Evolutionary conservation across 805 yeast genomes (phyloP), one percentile per base, ranked within the genome.

Genomic region (Metschnikowia peoriensis): DNA sequence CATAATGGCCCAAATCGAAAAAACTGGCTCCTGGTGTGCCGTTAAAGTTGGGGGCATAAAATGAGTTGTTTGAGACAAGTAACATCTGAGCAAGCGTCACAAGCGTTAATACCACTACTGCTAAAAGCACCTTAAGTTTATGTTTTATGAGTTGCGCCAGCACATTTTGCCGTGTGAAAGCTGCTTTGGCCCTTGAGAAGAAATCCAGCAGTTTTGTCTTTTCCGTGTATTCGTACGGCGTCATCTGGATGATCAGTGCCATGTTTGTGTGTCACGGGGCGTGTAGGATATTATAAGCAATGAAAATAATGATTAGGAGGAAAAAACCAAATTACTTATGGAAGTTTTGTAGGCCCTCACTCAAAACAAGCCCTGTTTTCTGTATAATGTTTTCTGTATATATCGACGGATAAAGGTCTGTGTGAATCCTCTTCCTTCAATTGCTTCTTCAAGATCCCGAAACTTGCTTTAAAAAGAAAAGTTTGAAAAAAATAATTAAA

Each of bases 1-100:
- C 76, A 60, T 82, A 84, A 55, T 86, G 79, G 16, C 75, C 77
- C 61, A 92, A 72, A 66, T 92, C 97, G 66, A 84, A 89, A 62
- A 80, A 88, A 59, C 80, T 84, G 10, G 89, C 89, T 41, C 60
- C 56, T 4, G 71, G 67, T 37, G 61, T 56, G 15, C 53, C 37
- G 32, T 49, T 29, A 54, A 75, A 71, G 52, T 68, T 60, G 12
- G 79, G 79, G 12, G 61, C 56, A 58, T 75, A 72, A 40, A 65
- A 44, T 11, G 58, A 32, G 41, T 50, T 46, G 4, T 46, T 45
- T 32, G 53, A 40, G 32, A 60, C 52, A 17, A 59, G 46, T n/a
- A 61, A 41, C 17, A 63, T 8, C 56, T 59, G 61, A 10, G 59
- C 41, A 7, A 57, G 39, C 14, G 54, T 50, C 38, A 58, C 8